Evolutionary conservation across 2,329 filamentous ascomycete species (phyloP).

Genomic region (Pezicula rhizophila): DNA sequence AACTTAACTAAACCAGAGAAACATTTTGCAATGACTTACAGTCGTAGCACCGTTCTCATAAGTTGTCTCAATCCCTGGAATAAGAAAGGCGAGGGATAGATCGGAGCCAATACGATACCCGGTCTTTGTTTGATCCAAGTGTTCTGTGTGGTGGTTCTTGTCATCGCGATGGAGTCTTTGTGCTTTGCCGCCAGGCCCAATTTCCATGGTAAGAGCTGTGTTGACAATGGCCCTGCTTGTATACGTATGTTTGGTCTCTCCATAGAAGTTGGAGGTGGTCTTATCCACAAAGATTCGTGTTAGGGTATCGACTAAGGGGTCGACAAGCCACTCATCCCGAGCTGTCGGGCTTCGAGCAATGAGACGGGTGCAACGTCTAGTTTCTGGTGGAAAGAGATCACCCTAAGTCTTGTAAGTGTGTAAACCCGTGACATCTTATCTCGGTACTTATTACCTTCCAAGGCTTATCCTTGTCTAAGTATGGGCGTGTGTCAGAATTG

Average conservation of each 20-base stretch:
- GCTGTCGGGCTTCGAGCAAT: conserved; percentile 11
- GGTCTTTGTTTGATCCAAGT: conserved; percentile 10
- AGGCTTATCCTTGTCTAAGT: conserved; percentile 17
- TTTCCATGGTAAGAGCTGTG: conserved; percentile 18
- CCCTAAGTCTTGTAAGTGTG: not conserved
- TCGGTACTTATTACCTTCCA: conserved; percentile 14
- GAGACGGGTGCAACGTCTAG: conserved; percentile 16
- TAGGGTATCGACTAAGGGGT: conserved; percentile 13
- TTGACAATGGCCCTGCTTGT: conserved; percentile 22
- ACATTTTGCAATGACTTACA: not conserved
- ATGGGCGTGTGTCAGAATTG: conserved; percentile 13
- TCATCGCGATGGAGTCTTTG: conserved; percentile 13
- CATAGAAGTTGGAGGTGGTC: conserved; percentile 24
- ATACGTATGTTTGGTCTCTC: conserved; percentile 22
- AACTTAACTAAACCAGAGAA: not conserved
- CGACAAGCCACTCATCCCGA: conserved; percentile 14
- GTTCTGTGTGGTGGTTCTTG: conserved; percentile 12
- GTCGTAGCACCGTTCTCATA: conserved; percentile 12
- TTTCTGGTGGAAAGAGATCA: conserved; percentile 18
- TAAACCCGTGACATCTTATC: not conserved
- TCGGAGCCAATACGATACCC: conserved; percentile 11
- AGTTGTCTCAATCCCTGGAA: conserved; percentile 11
- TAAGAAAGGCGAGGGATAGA: conserved; percentile 9
- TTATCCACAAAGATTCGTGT: conserved; percentile 20
- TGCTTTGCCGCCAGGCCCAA: conserved; percentile 14